Base-by-base conservation (phyloP, 177 flowering plant species). In the Vitis hybrid region DNA sequence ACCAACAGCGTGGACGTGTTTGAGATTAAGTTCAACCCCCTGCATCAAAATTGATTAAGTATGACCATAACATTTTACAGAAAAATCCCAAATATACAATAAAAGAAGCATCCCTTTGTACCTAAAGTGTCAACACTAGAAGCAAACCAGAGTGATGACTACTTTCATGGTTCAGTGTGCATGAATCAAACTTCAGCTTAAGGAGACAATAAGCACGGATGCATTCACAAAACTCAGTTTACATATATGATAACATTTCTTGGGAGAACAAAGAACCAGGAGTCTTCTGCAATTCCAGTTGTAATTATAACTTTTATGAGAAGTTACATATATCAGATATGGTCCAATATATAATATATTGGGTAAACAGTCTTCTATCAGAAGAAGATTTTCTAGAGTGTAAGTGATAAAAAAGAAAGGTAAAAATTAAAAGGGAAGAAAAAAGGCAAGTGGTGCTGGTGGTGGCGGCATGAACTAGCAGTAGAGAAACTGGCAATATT, bases 21-120 rank as follows among this genome's bases (percentile, higher is more conserved):
- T 96, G 64, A 96, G 97, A 68, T 91, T 84, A 63, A 96, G 79
- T 70, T 94, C 98, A 81, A 96, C 80, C 60, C 95, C 98, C 99
- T 96, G 92, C 75, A 77, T 65, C 28, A 77, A 70, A 59, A 69
- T 68, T 61, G 18, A 53, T 56, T 15, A 33, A 31, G 20, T 28
- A 56, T 10, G 33, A 33, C 44, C 33, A 50, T 28, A 57, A 66
- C 11, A 53, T 47, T 51, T 49, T 18, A 64, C 38, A n/a, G 19
- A 18, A 18, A 55, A 53, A 47, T 58, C 11, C 53, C 69, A 67
- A 19, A 56, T 66, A 64, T 50, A 33, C 11, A 74, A 33, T 24
- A 38, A 64, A 49, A 54, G 10, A 70, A 12, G 50, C 17, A 15
- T 44, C 19, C 22, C 12, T 28, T 11, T 10, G 66, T 44, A 14